These are phyloP conservation scores for Podospora comata DNA, from an alignment of 495 filamentous ascomycete genomes.

Conservation along the genomic window DNA sequence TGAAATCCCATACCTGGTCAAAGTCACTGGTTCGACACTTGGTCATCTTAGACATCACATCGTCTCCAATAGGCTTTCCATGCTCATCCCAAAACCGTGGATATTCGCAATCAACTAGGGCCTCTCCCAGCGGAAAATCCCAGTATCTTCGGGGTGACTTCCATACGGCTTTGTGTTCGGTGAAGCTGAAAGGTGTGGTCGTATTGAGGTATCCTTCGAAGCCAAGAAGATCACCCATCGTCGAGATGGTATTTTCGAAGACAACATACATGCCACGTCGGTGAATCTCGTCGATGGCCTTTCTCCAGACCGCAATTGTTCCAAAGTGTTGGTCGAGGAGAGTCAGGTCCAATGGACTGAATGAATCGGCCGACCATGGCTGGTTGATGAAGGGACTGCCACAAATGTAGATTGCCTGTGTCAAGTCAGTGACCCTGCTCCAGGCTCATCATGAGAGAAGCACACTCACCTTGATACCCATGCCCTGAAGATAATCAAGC, in stretches of 20 bases:
- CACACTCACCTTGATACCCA: constrained; percentile 58
- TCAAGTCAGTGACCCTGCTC: background rate
- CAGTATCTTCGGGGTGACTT: constrained; percentile 57
- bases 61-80: constrained; percentile 32
- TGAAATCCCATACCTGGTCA: constrained; percentile 43
- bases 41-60: constrained; percentile 41
- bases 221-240: constrained; percentile 66
- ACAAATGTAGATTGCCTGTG: constrained; percentile 63
- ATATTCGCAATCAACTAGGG: constrained; percentile 56
- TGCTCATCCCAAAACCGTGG: constrained; percentile 66
- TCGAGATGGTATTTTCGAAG: constrained; percentile 67
- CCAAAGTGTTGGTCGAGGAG: constrained; percentile 34
- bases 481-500: constrained; percentile 69
- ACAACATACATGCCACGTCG: constrained; percentile 69
- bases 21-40: constrained; percentile 68
- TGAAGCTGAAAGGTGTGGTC: constrained; percentile 54
- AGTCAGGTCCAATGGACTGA: constrained; percentile 35
- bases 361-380: constrained; percentile 55
- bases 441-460: background rate
- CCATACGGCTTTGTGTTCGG: constrained; percentile 57
- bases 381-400: constrained; percentile 49
- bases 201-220: constrained; percentile 63
- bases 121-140: constrained; percentile 60
- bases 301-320: constrained; percentile 60
- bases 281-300: constrained; percentile 63